These are phyloP conservation scores for Calonectria pseudoturangicola DNA, from an alignment of 2,329 filamentous ascomycete species.

Conservation along the genomic window DNA sequence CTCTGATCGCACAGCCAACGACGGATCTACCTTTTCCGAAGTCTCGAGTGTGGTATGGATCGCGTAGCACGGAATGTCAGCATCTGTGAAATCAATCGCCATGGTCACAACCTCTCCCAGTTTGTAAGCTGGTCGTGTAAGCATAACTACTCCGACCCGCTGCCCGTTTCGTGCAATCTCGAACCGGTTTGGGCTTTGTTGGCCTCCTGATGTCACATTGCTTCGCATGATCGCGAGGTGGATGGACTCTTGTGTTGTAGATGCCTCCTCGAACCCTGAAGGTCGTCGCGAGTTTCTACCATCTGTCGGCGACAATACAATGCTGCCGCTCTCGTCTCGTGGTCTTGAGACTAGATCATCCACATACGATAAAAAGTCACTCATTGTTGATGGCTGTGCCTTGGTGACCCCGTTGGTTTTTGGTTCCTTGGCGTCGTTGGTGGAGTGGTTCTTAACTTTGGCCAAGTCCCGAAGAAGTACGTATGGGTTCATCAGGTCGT, in stretches of 20 bases:
- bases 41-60: conserved; percentile 91
- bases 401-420: conserved; percentile 54
- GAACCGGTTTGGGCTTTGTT: conserved; percentile 92
- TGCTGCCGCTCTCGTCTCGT: conserved; percentile 71
- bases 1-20: conserved; percentile 88
- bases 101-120: conserved; percentile 91
- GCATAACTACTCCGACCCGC: conserved; percentile 91
- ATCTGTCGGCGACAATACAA: conserved; percentile 84
- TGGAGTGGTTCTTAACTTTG: conserved; percentile 69
- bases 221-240: conserved; percentile 92
- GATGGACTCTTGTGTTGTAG: conserved; percentile 88
- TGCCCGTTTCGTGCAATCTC: conserved; percentile 95
- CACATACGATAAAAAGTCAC: conserved; percentile 85
- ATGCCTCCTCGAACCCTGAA: conserved; percentile 73
- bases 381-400: conserved; percentile 64
- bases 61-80: conserved; percentile 89
- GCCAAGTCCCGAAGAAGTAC: conserved; percentile 91
- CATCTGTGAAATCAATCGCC: conserved; percentile 87
- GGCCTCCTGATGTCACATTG: conserved; percentile 79
- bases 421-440: conserved; percentile 51
- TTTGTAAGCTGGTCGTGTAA: conserved; percentile 91
- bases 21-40: conserved; percentile 86
- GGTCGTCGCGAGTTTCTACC: conserved; percentile 72
- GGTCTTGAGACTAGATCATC: conserved; percentile 81
- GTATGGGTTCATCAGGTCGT: conserved; percentile 96